Evolutionary conservation across 169 alveolate species (phyloP).

Genomic region (Cryptosporidium andersoni): DNA sequence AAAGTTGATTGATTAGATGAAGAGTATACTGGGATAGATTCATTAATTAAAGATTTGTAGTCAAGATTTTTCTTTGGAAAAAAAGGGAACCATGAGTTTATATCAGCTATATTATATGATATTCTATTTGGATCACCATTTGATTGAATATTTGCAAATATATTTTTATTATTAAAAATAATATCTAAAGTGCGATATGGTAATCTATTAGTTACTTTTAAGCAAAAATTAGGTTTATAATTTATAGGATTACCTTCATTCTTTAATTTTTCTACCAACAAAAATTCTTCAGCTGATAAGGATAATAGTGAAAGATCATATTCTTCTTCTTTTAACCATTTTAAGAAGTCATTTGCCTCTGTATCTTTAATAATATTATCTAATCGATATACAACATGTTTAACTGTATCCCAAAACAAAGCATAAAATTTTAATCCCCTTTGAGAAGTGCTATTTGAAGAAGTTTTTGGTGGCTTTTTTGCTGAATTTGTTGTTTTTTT

Average conservation of each 20-base stretch:
- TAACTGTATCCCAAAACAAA: constrained; percentile 70
- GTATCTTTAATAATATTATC: constrained; percentile 30
- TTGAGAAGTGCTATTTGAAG: neutral
- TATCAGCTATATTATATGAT: constrained; percentile 52
- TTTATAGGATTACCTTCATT: constrained; percentile 10
- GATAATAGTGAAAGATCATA: constrained; percentile 33
- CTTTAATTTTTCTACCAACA: constrained; percentile 4
- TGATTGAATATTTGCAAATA: constrained; percentile 66
- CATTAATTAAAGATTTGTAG: neutral
- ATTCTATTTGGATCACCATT: constrained; percentile 49
- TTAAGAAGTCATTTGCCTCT: constrained; percentile 22
- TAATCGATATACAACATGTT: constrained; percentile 61
- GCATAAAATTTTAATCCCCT: constrained; percentile 29
- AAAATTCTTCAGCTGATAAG: constrained; percentile 46
- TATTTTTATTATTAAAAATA: constrained; percentile 57
- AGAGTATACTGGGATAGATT: neutral
- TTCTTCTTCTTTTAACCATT: constrained; percentile 42
- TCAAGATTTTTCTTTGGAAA: constrained; percentile 27
- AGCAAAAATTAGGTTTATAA: constrained; percentile 64
- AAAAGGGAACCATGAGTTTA: constrained; percentile 42
- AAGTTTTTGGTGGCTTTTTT: neutral
- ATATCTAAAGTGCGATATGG: constrained; percentile 67
- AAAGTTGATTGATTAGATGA: too few species aligned
- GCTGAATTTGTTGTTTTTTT: neutral
- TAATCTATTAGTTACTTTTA: constrained; percentile 35